Base-by-base conservation (phyloP, 768 basidiomycete genomes). In the Suillus sp. region DNA sequence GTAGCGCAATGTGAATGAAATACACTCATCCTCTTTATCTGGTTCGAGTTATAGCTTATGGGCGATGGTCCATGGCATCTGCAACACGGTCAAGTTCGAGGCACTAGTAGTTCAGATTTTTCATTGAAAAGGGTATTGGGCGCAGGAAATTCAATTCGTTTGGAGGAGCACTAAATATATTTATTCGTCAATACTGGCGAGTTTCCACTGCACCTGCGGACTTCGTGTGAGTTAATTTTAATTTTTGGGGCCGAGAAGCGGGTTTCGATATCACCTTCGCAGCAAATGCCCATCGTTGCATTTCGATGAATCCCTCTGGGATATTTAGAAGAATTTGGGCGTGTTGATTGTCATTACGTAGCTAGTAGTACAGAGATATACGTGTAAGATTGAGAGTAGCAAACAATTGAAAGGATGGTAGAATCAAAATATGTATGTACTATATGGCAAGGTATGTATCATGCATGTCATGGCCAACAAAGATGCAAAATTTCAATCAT, bases 401-500 rank as follows among this genome's bases (percentile, higher is more conserved):
- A 45, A 11, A 10, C 9, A 1, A 50, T 16, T 16, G 25, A 50
- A 18, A 50, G 3, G 14, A 50, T 50, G 18, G 27, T 30, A 50
- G 48, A 30, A 50, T 27, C 16, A 50, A 11, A n/a, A 11, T 11
- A 48, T 22, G 2, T 27, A 18, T 50, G 40, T 2, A 25, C 32
- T 53, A 55, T 35, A 16, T 22, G 34, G 7, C 13, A 1, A 9
- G 27, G 25, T n/a, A n/a, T 13, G 11, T 10, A 51, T 51, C 2
- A 20, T 10, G 50, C 13, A 4, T 5, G 30, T 51, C 2, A 20
- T 10, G 50, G 4, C 45, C 45, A 27, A 51, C 30, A 20, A 32
- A 53, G 10, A 53, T 22, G n/a, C 3, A 22, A 55, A 16, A 14
- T 13, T 48, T 63, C 56, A 70, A 2, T 47, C 40, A 35, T 71